Evolutionary conservation across 2,329 filamentous ascomycete species (phyloP), one percentile per base, ranked within the genome.

Genomic region (Scorias spongiosa): DNA sequence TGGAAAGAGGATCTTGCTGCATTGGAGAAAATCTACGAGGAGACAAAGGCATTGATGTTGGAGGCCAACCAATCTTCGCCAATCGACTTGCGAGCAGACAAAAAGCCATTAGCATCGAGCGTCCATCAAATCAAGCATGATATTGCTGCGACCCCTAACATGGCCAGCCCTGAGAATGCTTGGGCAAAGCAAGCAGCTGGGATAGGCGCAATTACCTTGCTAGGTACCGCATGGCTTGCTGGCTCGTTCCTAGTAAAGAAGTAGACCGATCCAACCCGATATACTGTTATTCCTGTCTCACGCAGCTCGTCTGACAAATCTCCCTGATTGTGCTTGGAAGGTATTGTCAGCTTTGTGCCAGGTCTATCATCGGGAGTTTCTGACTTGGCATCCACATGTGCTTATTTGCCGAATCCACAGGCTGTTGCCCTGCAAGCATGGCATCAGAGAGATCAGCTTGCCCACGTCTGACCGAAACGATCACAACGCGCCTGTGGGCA

Each of bases 1-100:
- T 68, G 75, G 63, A 67, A 67, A 48, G 80, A 88, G 52, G 87
- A 95, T 54, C 64, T 95, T 48, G 66, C 83, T 29, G 76, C 80
- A n/a, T 72, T 95, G 40, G 83, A 70, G 38, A 66, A 63, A 42
- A 66, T 80, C 52, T 71, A 76, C 29, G 63, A 84, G 74, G 56
- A 71, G 66, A 57, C 63, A 29, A 60, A 60, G 66, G 69, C 58
- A 46, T 46, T 56, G 17, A 57, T 63, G 43, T 62, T 64, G 42
- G 56, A 58, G 5, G 10, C n/a, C n/a, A 14, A 42, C n/a, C 10
- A 12, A 5, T 36, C 32, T 5, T 36, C 29, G 8, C 18, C 26
- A 28, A 14, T 12, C 29, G 39, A n/a, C 12, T 3, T 15, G 11
- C 28, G 44, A 47, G n/a, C 12, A 39, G 10, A 47, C 44, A 15